These are phyloP conservation scores for Lepidium aucheri DNA, from an alignment of 345 rosid genomes.

Conservation along the genomic window DNA sequence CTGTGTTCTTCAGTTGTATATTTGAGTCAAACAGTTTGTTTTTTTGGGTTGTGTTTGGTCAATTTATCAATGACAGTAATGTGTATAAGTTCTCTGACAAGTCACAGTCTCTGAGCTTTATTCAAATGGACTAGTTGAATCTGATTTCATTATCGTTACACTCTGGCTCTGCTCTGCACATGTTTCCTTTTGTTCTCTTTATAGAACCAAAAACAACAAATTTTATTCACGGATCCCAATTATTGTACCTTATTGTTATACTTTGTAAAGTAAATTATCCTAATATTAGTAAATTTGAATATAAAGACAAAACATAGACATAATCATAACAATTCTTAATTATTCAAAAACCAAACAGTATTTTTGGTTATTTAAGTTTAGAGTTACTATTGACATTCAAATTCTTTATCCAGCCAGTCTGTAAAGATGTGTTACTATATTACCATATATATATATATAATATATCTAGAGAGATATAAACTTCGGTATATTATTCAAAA, in stretches of 20 bases:
- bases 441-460: not conserved
- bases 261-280: not conserved
- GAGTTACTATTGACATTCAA: not conserved
- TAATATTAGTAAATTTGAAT: constrained; percentile 8
- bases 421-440: constrained; percentile 3
- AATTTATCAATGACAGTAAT: not conserved
- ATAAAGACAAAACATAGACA: constrained; percentile 7
- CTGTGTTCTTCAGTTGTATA: not conserved
- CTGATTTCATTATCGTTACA: constrained; percentile 8
- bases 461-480: not conserved
- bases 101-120: constrained; percentile 7
- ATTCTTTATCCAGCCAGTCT: constrained; percentile 17
- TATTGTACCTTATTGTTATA: constrained; percentile 11
- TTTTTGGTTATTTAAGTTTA: not conserved
- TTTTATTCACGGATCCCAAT: constrained; percentile 21
- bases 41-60: not conserved
- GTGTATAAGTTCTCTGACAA: not conserved
- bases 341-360: not conserved
- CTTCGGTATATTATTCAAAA: too few relatives aligned
- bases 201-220: constrained; percentile 10
- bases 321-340: constrained; percentile 12
- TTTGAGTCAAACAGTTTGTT: not conserved
- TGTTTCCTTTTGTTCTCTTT: constrained; percentile 25
- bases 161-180: constrained; percentile 30
- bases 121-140: constrained; percentile 5